Percentiles rank a stretch among this genome's conserved stretches.
phyloP scores from a whole-genome alignment of 768 basidiomycete species.

The Boletus rex-veris region DNA sequence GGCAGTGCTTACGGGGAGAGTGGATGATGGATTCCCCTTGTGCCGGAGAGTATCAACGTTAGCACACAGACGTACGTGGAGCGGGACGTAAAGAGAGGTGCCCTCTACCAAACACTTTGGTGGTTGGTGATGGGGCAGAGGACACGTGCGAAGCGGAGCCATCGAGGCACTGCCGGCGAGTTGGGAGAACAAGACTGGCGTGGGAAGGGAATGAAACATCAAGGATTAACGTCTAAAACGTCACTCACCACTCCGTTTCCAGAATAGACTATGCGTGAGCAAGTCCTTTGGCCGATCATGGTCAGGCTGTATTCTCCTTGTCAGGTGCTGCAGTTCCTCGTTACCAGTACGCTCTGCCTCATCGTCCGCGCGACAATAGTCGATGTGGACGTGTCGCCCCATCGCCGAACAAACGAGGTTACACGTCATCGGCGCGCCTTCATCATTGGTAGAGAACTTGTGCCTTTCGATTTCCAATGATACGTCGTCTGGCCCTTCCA shows the following conservation, averaged over 20 bases:
- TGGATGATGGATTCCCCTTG: too few species aligned
- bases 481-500: slow-evolving; percentile 50
- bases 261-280: slow-evolving; percentile 44
- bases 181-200: too few species aligned
- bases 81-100: too few species aligned
- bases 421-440: slow-evolving; percentile 64
- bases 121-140: too few species aligned
- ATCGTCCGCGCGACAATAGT: slow-evolving; percentile 46
- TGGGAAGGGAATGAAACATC: too few species aligned
- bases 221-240: too few species aligned
- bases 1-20: too few species aligned
- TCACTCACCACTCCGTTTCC: slow-evolving; percentile 52
- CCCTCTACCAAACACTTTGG: too few species aligned
- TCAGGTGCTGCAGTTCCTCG: slow-evolving; percentile 46
- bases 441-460: slow-evolving; percentile 50
- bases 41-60: too few species aligned
- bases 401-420: slow-evolving; percentile 52
- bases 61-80: too few species aligned
- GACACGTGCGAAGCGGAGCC: too few species aligned
- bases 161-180: too few species aligned
- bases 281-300: slow-evolving; percentile 49
- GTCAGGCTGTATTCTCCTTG: slow-evolving; percentile 40
- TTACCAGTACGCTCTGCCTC: slow-evolving; percentile 36
- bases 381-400: slow-evolving; percentile 58
- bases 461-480: slow-evolving; percentile 52